Evolutionary conservation across 805 yeast genomes (phyloP).

Genomic region (Peterozyma toletana): DNA sequence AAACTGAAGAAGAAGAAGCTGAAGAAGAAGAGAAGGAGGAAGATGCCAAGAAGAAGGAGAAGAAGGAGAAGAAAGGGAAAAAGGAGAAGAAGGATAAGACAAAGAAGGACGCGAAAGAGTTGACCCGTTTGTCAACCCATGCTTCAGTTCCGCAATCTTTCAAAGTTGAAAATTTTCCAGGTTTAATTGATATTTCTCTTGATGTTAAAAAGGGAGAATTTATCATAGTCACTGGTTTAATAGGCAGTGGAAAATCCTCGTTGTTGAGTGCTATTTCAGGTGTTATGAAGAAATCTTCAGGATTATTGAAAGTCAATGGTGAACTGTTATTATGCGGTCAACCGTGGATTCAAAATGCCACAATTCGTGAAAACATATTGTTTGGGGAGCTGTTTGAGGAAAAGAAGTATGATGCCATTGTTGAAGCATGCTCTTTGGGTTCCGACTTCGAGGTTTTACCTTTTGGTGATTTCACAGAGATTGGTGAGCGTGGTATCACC

Average conservation of each 20-base stretch:
- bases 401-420: conserved; percentile 40
- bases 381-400: conserved; percentile 57
- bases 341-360: conserved; percentile 82
- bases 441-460: conserved; percentile 63
- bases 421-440: conserved; percentile 59
- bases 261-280: conserved; percentile 66
- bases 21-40: conserved; percentile 2
- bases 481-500: conserved; percentile 83
- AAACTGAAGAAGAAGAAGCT: conserved; percentile 4
- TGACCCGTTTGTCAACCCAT: too few relatives aligned
- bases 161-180: conserved; percentile 17
- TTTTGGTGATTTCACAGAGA: conserved; percentile 72
- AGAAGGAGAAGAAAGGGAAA: too few relatives aligned
- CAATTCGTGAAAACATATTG: conserved; percentile 65
- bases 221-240: conserved; percentile 57
- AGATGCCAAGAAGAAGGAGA: too few relatives aligned
- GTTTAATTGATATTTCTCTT: conserved; percentile 40
- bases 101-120: neutral
- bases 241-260: conserved; percentile 80
- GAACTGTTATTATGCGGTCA: conserved; percentile 32
- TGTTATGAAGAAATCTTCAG: conserved; percentile 47
- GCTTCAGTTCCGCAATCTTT: neutral
- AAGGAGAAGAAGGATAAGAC: too few relatives aligned
- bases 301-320: conserved; percentile 49
- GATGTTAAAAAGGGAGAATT: conserved; percentile 49